Percentiles rank a stretch among this genome's conserved stretches.
Evolutionary conservation across 129 eudicot genomes (phyloP).

Genomic region (Sambucus nigra): DNA sequence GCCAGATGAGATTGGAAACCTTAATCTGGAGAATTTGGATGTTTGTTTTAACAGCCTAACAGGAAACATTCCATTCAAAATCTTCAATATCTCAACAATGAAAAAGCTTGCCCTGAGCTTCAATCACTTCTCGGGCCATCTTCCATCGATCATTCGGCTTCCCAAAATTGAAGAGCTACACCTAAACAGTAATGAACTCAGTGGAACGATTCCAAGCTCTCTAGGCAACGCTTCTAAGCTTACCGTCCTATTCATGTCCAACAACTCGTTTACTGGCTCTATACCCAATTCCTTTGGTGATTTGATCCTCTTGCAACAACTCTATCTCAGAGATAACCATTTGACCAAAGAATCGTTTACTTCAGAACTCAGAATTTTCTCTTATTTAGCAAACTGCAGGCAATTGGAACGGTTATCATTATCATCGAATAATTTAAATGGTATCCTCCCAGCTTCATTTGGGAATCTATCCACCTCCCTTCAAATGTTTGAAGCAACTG

Average conservation of each 20-base stretch:
- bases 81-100: constrained; percentile 18
- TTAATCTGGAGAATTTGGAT: not conserved
- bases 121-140: constrained; percentile 12
- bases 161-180: constrained; percentile 10
- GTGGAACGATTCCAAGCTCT: constrained; percentile 13
- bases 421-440: not conserved
- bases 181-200: not conserved
- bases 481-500: not conserved
- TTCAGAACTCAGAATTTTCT: not conserved
- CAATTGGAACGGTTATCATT: not conserved
- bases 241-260: not conserved
- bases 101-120: not conserved
- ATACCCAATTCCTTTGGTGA: constrained; percentile 8
- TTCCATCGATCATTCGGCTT: constrained; percentile 9
- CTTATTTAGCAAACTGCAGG: constrained; percentile 7
- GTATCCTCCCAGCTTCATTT: constrained; percentile 3
- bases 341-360: not conserved
- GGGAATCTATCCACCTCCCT: constrained; percentile 10
- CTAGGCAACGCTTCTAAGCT: constrained; percentile 11
- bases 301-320: not conserved
- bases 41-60: not conserved
- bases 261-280: constrained; percentile 7
- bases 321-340: not conserved
- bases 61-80: constrained; percentile 6
- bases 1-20: not conserved